Conservation (phyloP, 345 rosid species). For the Citrus maxima region DNA sequence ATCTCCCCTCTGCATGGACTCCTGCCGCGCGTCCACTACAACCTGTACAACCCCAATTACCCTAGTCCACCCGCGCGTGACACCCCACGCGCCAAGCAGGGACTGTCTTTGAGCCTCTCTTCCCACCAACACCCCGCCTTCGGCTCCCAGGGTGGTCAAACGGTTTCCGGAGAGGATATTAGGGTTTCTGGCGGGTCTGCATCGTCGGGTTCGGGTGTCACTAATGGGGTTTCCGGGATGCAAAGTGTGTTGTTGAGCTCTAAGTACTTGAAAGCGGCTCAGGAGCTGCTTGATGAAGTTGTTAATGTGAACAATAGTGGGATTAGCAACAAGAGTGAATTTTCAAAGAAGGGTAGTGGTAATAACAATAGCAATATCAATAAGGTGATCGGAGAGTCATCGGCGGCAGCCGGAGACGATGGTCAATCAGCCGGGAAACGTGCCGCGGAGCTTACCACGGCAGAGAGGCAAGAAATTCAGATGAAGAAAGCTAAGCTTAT, state of each 20-base stretch:
- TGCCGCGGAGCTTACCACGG: slow-evolving; percentile 57
- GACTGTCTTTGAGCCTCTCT: slow-evolving; percentile 80
- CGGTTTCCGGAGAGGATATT: slow-evolving; percentile 43
- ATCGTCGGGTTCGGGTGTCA: slow-evolving; percentile 73
- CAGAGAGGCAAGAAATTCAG: slow-evolving; percentile 97
- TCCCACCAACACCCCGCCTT: slow-evolving; percentile 69
- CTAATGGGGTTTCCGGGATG: slow-evolving; percentile 60
- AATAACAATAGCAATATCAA: slow-evolving; percentile 24
- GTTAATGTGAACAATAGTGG: slow-evolving; percentile 61
- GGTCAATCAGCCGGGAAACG: slow-evolving; percentile 52
- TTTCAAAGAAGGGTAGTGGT: slow-evolving; percentile 42
- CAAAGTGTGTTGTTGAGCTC: slow-evolving; percentile 74
- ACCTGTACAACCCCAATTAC: slow-evolving; percentile 61
- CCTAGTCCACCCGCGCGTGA: slow-evolving; percentile 55
- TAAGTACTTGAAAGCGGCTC: slow-evolving; percentile 90
- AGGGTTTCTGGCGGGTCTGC: slow-evolving; percentile 53
- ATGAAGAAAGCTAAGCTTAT: slow-evolving; percentile 93
- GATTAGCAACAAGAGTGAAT: slow-evolving; percentile 25
- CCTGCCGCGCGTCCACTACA: slow-evolving; percentile 76
- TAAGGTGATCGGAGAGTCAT: slow-evolving; percentile 55
- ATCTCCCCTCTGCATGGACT: slow-evolving; percentile 72
- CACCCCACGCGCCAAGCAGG: slow-evolving; percentile 68
- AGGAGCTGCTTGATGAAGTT: slow-evolving; percentile 91
- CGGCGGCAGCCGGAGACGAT: slow-evolving; percentile 40
- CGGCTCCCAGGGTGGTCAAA: slow-evolving; percentile 49